phyloP scores from a whole-genome alignment of 306 rosid species.

The Nissolia schottii region DNA sequence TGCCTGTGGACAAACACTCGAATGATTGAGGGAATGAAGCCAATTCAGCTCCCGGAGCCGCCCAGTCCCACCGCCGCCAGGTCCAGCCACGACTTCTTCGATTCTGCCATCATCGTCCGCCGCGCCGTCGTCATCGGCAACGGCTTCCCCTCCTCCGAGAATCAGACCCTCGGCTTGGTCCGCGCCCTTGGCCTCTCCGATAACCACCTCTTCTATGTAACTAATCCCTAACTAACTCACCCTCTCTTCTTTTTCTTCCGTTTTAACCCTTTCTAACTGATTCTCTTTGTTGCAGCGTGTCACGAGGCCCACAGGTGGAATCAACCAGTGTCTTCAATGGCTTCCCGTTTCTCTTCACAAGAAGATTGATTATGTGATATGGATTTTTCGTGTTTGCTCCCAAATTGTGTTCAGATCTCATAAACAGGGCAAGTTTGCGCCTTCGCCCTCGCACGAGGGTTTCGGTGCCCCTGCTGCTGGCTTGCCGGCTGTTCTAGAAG shows the following conservation, averaged over 20 bases:
- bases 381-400: slow-evolving; percentile 40
- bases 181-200: slow-evolving; percentile 75
- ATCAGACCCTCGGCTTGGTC: slow-evolving; percentile 67
- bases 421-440: slow-evolving; percentile 29
- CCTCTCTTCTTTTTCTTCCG: neutral
- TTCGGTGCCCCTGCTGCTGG: slow-evolving; percentile 35
- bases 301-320: slow-evolving; percentile 80
- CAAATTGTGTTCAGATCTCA: slow-evolving; percentile 37
- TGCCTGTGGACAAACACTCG: too few species aligned
- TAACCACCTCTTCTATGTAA: slow-evolving; percentile 50
- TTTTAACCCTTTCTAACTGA: neutral
- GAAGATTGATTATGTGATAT: slow-evolving; percentile 47
- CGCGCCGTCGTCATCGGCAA: slow-evolving; percentile 70
- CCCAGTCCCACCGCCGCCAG: slow-evolving; percentile 44
- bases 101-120: slow-evolving; percentile 55
- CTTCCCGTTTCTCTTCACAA: slow-evolving; percentile 84
- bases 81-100: slow-evolving; percentile 55
- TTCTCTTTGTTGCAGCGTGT: slow-evolving; percentile 58
- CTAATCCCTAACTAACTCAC: neutral
- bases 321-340: slow-evolving; percentile 91
- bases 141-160: slow-evolving; percentile 54
- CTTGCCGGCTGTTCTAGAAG: slow-evolving; percentile 75
- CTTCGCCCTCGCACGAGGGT: slow-evolving; percentile 60
- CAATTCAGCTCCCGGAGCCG: slow-evolving; percentile 65
- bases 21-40: slow-evolving; percentile 20